Evolutionary conservation across 2,329 filamentous ascomycete genomes (phyloP).

Genomic region (Lecanicillium sp.): DNA sequence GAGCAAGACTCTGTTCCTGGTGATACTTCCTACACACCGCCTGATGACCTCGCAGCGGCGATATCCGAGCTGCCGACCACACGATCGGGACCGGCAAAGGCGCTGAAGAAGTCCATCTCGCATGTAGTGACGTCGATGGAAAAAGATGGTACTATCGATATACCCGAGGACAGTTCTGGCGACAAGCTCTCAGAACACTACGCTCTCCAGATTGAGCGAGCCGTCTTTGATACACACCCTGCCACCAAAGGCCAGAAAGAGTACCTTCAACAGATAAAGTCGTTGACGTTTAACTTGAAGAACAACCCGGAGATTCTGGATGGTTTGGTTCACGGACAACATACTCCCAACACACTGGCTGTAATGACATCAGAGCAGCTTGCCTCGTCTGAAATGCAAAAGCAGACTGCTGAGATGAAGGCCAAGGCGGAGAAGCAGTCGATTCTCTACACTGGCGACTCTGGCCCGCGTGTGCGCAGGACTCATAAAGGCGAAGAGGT

Average conservation of each 20-base stretch:
- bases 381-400: conserved; percentile 82
- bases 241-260: conserved; percentile 36
- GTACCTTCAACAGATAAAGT: conserved; percentile 58
- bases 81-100: conserved; percentile 62
- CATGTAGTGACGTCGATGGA: conserved; percentile 58
- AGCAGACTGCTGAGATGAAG: conserved; percentile 67
- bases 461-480: conserved; percentile 67
- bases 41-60: conserved; percentile 40
- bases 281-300: conserved; percentile 80
- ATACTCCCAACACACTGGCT: conserved; percentile 71
- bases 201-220: conserved; percentile 73
- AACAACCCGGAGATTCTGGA: conserved; percentile 72
- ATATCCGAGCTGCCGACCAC: conserved; percentile 49
- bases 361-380: conserved; percentile 86
- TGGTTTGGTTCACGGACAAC: conserved; percentile 61
- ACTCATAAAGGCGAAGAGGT: conserved; percentile 95
- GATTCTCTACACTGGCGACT: conserved; percentile 67
- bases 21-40: conserved; percentile 36
- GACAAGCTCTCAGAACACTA: conserved; percentile 60
- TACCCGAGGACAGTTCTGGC: conserved; percentile 55
- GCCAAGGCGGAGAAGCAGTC: conserved; percentile 75
- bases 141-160: conserved; percentile 53
- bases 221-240: conserved; percentile 48
- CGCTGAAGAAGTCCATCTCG: conserved; percentile 60
- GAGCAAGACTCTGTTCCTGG: conserved; percentile 34